phyloP scores from a whole-genome alignment of 1,284 basidiomycete species.

The Ganoderma multipileum region DNA sequence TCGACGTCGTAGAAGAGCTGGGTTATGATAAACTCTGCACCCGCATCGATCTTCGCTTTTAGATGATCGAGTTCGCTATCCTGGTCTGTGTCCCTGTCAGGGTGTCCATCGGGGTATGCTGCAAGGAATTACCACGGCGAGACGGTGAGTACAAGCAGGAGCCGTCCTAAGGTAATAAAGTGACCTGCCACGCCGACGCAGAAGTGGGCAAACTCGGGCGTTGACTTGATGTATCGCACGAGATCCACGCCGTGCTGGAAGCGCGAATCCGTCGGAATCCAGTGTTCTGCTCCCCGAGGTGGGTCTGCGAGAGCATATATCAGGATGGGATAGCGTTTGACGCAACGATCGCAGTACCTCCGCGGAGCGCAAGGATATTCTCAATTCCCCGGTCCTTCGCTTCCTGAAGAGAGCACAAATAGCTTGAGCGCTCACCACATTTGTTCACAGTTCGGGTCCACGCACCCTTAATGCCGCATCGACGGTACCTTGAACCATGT shows the following conservation, averaged over 20 bases:
- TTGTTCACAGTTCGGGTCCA: conserved; percentile 5
- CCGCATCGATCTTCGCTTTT: conserved; percentile 92
- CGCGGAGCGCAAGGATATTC: conserved; percentile 92
- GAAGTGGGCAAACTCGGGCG: conserved; percentile 85
- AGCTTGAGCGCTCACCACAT: not conserved
- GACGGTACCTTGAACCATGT: conserved; percentile 90
- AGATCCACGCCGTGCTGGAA: conserved; percentile 93
- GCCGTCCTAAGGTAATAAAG: conserved; percentile 15
- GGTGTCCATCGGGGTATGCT: conserved; percentile 95
- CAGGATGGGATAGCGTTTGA: conserved; percentile 1
- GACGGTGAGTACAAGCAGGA: conserved; percentile 32
- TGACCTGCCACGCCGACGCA: conserved; percentile 91
- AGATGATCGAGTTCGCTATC: conserved; percentile 82
- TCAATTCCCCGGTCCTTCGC: conserved; percentile 87
- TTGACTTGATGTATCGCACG: conserved; percentile 86
- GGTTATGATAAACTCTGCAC: conserved; percentile 95
- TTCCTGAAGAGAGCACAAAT: conserved; percentile 53
- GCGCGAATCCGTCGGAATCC: conserved; percentile 84
- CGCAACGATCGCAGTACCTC: conserved; percentile 56
- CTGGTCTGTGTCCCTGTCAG: conserved; percentile 67
- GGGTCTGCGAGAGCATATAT: conserved; percentile 65
- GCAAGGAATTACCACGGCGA: conserved; percentile 27
- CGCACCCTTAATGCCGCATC: conserved; percentile 84
- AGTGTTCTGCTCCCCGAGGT: conserved; percentile 92
- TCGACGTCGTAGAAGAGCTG: conserved; percentile 98